Percentiles rank a stretch among this genome's conserved stretches.
Evolutionary conservation across 805 yeast genomes (phyloP).

Genomic region (Maudiozyma saulgeensis): DNA sequence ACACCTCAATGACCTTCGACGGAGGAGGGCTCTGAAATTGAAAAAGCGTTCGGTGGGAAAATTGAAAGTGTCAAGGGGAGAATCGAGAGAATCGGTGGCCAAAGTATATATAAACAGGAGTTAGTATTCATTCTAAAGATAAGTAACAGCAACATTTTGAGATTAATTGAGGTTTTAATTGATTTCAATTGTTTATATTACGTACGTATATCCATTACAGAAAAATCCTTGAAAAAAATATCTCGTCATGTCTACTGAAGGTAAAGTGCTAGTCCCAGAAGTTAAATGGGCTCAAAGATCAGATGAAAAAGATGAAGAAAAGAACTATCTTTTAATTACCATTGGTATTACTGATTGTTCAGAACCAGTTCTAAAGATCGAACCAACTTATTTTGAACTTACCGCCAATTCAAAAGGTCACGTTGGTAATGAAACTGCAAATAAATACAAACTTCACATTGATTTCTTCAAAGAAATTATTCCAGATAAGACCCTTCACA

Average conservation of each 20-base stretch:
- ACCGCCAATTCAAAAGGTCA: conserved; percentile 33
- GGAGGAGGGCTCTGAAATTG: neutral
- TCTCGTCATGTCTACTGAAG: conserved; percentile 1
- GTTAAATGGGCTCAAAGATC: conserved; percentile 98
- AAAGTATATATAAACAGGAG: no score
- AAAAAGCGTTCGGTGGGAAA: neutral
- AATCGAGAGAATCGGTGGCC: no score
- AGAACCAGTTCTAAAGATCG: conserved; percentile 52
- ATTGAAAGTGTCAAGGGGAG: neutral
- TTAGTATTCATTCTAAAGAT: no score
- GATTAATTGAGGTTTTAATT: neutral
- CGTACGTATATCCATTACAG: neutral
- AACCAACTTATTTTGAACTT: conserved; percentile 45
- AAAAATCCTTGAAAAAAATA: neutral
- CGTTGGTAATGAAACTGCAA: conserved; percentile 34
- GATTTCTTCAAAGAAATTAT: conserved; percentile 74
- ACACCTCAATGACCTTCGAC: neutral
- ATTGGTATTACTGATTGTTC: conserved; percentile 63
- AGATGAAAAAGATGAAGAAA: conserved; percentile 54
- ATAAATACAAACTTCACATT: conserved; percentile 51
- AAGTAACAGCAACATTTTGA: no score
- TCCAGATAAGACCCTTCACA: conserved; percentile 48
- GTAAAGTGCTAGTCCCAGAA: conserved; percentile 32
- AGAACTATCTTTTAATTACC: conserved; percentile 69
- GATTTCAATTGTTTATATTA: neutral